Evolutionary conservation across 306 rosid genomes (phyloP).

Genomic region (Casuarina cunninghamiana): DNA sequence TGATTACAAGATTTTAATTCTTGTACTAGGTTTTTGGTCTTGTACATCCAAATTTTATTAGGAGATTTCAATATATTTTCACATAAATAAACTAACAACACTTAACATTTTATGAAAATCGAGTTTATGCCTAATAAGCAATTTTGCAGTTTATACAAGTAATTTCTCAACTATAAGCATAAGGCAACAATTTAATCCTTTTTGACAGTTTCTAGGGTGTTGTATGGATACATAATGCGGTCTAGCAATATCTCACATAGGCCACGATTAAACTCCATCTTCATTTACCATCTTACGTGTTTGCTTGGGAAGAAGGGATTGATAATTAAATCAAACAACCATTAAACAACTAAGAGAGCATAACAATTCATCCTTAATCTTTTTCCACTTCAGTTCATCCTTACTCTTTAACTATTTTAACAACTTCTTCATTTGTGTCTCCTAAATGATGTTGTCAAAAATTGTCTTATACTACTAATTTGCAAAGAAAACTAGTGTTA

Average conservation of each 20-base stretch:
- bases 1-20: too few species aligned
- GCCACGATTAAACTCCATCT: conserved; percentile 21
- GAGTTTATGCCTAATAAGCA: background rate
- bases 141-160: background rate
- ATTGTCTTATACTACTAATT: too few species aligned
- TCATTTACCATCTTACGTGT: conserved; percentile 25
- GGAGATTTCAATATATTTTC: background rate
- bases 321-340: background rate
- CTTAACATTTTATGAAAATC: background rate
- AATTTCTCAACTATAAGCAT: background rate
- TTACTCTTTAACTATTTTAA: too few species aligned
- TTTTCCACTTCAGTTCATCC: too few species aligned
- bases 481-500: too few species aligned
- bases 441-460: too few species aligned
- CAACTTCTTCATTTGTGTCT: too few species aligned
- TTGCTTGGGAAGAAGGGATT: conserved; percentile 29
- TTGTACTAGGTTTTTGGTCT: too few species aligned
- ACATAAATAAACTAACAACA: background rate
- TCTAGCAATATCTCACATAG: conserved; percentile 15
- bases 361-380: too few species aligned
- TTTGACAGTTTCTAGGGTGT: background rate
- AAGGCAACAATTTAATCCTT: background rate
- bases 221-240: conserved; percentile 4
- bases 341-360: background rate
- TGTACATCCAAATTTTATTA: background rate